A percentile compares a stretch with the other conserved stretches of the same genome.
These are phyloP conservation scores for Lentinula guzmanii DNA, from an alignment of 768 basidiomycete species.

Conservation along the genomic window DNA sequence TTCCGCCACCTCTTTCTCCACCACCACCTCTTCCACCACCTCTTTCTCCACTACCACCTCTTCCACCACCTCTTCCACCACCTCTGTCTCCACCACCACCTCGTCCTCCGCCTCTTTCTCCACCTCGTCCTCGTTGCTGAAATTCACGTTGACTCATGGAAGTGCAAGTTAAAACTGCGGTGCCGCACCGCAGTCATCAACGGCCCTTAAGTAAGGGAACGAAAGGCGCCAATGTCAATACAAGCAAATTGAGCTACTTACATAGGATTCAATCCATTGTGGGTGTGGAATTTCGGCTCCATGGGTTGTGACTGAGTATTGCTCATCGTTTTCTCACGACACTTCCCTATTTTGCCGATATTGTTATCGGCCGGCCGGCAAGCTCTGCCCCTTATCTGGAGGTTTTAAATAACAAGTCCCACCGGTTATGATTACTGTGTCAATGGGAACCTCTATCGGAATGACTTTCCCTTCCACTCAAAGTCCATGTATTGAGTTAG, in stretches of 20 bases:
- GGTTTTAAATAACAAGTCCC: no score
- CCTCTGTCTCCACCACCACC: conserved; percentile 19
- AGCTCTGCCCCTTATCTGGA: no score
- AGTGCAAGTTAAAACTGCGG: background rate
- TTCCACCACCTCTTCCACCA: conserved; percentile 15
- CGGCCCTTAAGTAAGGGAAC: background rate
- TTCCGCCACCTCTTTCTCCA: conserved; percentile 17
- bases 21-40: conserved; percentile 16
- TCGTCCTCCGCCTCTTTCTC: conserved; percentile 10
- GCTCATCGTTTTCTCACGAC: no score
- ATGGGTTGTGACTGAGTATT: no score
- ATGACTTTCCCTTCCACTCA: background rate
- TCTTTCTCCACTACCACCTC: conserved; percentile 12
- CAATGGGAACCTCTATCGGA: background rate
- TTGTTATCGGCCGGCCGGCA: no score
- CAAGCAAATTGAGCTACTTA: background rate
- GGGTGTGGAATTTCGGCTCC: no score
- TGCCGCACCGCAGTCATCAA: background rate
- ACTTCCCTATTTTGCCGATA: no score
- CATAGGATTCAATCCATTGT: no score
- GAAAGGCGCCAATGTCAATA: background rate
- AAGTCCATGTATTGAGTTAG: background rate
- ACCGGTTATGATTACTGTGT: no score
- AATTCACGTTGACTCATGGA: background rate
- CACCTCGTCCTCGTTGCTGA: conserved; percentile 10